phyloP scores from a whole-genome alignment of 176 grass and related monocot species.

The Metroxylon sagu region DNA sequence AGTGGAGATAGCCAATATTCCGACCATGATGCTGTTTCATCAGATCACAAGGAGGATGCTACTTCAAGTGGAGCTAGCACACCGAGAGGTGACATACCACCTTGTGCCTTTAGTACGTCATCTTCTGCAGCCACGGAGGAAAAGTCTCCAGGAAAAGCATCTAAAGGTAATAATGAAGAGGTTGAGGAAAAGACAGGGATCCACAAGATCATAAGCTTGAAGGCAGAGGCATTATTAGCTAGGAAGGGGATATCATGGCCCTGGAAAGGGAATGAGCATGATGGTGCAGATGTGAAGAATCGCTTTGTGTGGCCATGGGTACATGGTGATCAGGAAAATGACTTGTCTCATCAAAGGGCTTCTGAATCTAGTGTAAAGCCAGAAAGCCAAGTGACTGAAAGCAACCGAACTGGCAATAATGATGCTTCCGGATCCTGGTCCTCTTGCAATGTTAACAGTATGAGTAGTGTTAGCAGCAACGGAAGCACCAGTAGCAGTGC shows the following conservation, averaged over 20 bases:
- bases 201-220: slow-evolving; percentile 80
- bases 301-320: slow-evolving; percentile 53
- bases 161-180: slow-evolving; percentile 43
- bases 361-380: slow-evolving; percentile 36
- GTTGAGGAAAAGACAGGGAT: slow-evolving; percentile 60
- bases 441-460: slow-evolving; percentile 88
- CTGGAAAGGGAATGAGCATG: slow-evolving; percentile 79
- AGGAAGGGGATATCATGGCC: slow-evolving; percentile 84
- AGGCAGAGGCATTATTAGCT: slow-evolving; percentile 78
- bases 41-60: slow-evolving; percentile 56
- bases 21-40: slow-evolving; percentile 26
- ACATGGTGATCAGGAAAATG: slow-evolving; percentile 62
- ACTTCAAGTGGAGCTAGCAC: slow-evolving; percentile 51
- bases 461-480: slow-evolving; percentile 86
- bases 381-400: slow-evolving; percentile 39
- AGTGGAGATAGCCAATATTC: slow-evolving; percentile 38
- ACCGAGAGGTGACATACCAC: slow-evolving; percentile 44
- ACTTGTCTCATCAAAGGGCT: slow-evolving; percentile 34
- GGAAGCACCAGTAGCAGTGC: slow-evolving; percentile 77
- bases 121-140: slow-evolving; percentile 16
- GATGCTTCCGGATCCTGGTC: slow-evolving; percentile 79
- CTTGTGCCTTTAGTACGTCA: slow-evolving; percentile 13
- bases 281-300: slow-evolving; percentile 45
- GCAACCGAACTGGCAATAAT: slow-evolving; percentile 41
- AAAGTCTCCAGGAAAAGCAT: slow-evolving; percentile 41